Percentiles rank a stretch among this genome's conserved stretches.
phyloP scores from a whole-genome alignment of 352 stramenopile genomes.

The Phytophthora cajani region DNA sequence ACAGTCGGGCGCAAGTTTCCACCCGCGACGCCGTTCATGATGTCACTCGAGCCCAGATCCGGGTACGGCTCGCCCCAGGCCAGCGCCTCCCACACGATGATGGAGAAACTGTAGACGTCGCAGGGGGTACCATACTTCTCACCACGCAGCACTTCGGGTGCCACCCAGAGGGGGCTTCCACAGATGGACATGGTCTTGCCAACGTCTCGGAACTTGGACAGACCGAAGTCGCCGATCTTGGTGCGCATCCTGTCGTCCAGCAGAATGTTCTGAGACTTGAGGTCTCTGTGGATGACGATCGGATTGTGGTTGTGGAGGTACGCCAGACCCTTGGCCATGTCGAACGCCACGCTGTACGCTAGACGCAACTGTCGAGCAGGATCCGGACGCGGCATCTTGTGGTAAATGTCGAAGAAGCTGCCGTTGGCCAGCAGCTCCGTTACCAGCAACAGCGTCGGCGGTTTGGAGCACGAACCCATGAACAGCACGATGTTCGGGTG shows the following conservation, averaged over 20 bases:
- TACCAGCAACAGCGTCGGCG: constrained; percentile 96
- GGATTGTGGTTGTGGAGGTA: constrained; percentile 98
- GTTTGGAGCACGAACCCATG: constrained; percentile 97
- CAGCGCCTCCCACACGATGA: constrained; percentile 89
- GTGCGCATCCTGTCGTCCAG: constrained; percentile 86
- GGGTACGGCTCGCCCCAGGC: constrained; percentile 84
- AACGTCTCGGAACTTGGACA: constrained; percentile 87
- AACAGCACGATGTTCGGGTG: constrained; percentile 99
- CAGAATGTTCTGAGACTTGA: constrained; percentile 85
- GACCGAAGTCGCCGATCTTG: constrained; percentile 85
- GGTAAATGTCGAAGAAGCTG: constrained; percentile 90
- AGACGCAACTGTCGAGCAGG: constrained; percentile 62
- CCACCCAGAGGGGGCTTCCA: constrained; percentile 82
- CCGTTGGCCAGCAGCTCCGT: constrained; percentile 92
- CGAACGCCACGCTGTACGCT: constrained; percentile 85
- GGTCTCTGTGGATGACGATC: constrained; percentile 96
- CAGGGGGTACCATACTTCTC: constrained; percentile 86
- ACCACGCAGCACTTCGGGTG: constrained; percentile 76
- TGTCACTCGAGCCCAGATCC: constrained; percentile 81
- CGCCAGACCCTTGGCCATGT: constrained; percentile 93
- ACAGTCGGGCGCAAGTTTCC: constrained; percentile 78
- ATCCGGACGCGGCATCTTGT: constrained; percentile 75
- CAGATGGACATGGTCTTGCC: constrained; percentile 90
- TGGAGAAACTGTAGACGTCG: constrained; percentile 91
- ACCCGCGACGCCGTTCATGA: constrained; percentile 86